These are phyloP conservation scores for Colletotrichum australisinense DNA, from an alignment of 2,329 filamentous ascomycete species.

Conservation along the genomic window DNA sequence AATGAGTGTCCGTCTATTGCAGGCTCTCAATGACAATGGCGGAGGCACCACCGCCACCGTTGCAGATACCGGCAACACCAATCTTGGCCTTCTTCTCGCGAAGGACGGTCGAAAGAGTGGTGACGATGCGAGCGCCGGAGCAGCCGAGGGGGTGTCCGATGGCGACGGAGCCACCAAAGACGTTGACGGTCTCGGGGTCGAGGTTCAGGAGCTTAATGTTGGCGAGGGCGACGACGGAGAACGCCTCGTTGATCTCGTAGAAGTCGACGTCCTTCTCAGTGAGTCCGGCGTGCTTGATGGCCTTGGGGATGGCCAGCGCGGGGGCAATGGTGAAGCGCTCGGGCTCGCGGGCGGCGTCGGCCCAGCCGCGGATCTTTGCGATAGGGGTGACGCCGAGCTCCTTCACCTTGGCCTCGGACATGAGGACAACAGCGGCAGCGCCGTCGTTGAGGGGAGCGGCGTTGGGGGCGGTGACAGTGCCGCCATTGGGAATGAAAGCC, in stretches of 20 bases:
- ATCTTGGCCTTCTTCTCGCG: constrained; percentile 94
- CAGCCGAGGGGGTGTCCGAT: constrained; percentile 95
- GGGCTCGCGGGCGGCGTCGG: constrained; percentile 89
- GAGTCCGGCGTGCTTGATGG: constrained; percentile 92
- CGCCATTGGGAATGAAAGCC: constrained; percentile 81
- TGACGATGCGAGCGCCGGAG: constrained; percentile 92
- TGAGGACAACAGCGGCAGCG: constrained; percentile 90
- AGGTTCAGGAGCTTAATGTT: constrained; percentile 93
- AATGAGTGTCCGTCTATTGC: constrained; percentile 51
- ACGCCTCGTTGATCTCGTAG: constrained; percentile 99
- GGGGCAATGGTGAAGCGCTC: constrained; percentile 97
- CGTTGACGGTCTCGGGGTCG: constrained; percentile 87
- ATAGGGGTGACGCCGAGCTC: constrained; percentile 91
- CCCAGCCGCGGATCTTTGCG: constrained; percentile 98
- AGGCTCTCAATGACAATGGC: constrained; percentile 89
- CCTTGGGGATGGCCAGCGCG: constrained; percentile 94
- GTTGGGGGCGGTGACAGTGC: constrained; percentile 95
- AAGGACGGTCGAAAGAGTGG: constrained; percentile 89
- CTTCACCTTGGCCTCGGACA: constrained; percentile 94
- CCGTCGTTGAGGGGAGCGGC: constrained; percentile 97
- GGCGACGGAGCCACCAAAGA: constrained; percentile 94
- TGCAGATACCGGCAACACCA: constrained; percentile 95
- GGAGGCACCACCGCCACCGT: constrained; percentile 95
- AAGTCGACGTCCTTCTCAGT: constrained; percentile 83
- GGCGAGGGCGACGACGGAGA: constrained; percentile 94